Evolutionary conservation across 2,329 filamentous ascomycete genomes (phyloP).

Genomic region (Akanthomyces lecanii): DNA sequence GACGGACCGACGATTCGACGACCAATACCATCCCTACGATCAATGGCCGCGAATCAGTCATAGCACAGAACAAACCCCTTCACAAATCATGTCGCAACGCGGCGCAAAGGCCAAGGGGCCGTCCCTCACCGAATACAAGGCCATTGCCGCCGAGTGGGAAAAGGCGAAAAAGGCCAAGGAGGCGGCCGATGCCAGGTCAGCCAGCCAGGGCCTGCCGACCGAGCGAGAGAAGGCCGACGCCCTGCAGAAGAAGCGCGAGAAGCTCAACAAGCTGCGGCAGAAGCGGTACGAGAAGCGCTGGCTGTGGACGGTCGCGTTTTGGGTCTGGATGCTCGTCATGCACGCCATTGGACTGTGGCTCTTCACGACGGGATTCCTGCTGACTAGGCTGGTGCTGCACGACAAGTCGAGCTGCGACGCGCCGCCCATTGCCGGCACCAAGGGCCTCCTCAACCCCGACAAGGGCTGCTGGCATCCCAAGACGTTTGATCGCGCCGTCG

Average conservation of each 20-base stretch:
- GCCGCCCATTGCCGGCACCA: conserved; percentile 58
- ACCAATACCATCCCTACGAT: background rate
- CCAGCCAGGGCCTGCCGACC: conserved; percentile 27
- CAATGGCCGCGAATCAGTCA: conserved; percentile 3
- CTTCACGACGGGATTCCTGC: conserved; percentile 91
- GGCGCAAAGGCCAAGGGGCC: conserved; percentile 13
- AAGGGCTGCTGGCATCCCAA: conserved; percentile 94
- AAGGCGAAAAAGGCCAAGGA: conserved; percentile 49
- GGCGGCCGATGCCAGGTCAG: conserved; percentile 34
- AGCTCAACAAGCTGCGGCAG: conserved; percentile 46
- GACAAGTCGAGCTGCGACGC: conserved; percentile 66
- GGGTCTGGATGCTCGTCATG: conserved; percentile 65
- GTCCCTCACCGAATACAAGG: conserved; percentile 42
- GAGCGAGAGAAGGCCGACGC: conserved; percentile 33
- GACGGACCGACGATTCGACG: background rate
- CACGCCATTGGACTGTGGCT: conserved; percentile 81
- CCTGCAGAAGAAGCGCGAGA: conserved; percentile 42
- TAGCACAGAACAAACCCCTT: conserved; percentile 2
- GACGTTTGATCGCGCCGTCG: conserved; percentile 84
- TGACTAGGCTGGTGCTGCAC: conserved; percentile 78
- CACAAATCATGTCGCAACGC: conserved; percentile 11
- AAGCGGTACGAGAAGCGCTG: conserved; percentile 49
- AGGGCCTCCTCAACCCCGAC: conserved; percentile 41
- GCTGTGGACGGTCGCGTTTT: conserved; percentile 62
- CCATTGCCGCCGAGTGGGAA: conserved; percentile 50